Conservation (phyloP, 805 yeast species). For the Cephaloascus albidus region DNA sequence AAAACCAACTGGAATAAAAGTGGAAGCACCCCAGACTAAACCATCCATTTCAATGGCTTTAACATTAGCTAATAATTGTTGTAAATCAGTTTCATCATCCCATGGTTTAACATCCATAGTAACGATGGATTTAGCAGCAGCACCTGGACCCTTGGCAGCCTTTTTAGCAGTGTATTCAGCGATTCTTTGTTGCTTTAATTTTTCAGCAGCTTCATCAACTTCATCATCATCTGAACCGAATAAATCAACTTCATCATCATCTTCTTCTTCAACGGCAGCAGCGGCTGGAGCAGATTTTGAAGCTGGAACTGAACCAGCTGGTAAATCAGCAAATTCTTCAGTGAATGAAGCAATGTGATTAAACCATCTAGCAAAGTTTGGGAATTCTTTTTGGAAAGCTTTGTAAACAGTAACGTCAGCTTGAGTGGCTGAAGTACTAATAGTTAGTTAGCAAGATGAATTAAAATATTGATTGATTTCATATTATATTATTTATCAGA, state of each 20-base stretch:
- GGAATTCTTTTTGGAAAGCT: slow-evolving; percentile 88
- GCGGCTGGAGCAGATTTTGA: slow-evolving; percentile 43
- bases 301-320: slow-evolving; percentile 67
- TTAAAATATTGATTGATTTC: background rate
- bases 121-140: slow-evolving; percentile 97
- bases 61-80: slow-evolving; percentile 78
- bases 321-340: slow-evolving; percentile 72
- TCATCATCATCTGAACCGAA: slow-evolving; percentile 93
- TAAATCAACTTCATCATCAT: slow-evolving; percentile 84
- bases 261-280: slow-evolving; percentile 59
- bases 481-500: background rate
- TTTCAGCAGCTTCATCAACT: slow-evolving; percentile 96
- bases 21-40: slow-evolving; percentile 96
- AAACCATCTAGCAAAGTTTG: slow-evolving; percentile 97
- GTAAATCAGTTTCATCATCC: slow-evolving; percentile 98
- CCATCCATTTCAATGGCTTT: slow-evolving; percentile 85
- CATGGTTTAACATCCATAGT: slow-evolving; percentile 98
- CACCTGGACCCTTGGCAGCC: slow-evolving; percentile 95
- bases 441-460: slow-evolving; percentile 14
- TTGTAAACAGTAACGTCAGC: slow-evolving; percentile 92
- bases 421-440: slow-evolving; percentile 81
- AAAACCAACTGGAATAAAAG: slow-evolving; percentile 94
- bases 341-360: slow-evolving; percentile 94
- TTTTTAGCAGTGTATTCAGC: slow-evolving; percentile 97
- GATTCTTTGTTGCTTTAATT: slow-evolving; percentile 92